Conservation (phyloP, 139 green algal species). For the Chlamydomonas sp. region DNA sequence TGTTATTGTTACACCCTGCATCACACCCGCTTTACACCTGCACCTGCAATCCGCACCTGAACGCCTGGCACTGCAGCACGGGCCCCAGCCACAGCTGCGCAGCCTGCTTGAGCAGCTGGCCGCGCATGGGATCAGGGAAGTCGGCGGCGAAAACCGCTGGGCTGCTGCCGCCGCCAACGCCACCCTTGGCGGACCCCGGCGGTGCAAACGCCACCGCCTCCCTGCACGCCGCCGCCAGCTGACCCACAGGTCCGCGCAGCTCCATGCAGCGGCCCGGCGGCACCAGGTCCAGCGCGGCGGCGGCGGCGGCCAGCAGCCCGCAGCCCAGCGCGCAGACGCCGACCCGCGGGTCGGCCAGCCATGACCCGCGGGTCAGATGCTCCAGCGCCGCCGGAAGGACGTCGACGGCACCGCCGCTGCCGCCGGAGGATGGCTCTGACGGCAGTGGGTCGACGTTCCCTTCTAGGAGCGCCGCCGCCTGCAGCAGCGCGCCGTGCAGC, state of each 20-base stretch:
- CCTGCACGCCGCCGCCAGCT: conserved; percentile 5
- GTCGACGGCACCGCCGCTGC: neutral
- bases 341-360: conserved; percentile 26
- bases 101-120: conserved; percentile 48
- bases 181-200: neutral
- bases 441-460: neutral
- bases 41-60: neutral
- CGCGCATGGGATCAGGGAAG: conserved; percentile 52
- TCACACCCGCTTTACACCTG: too few relatives aligned
- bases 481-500: conserved; percentile 73
- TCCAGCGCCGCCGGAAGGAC: conserved; percentile 5
- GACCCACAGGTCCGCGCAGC: neutral
- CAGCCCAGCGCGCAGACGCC: conserved; percentile 12
- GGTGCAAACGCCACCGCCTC: neutral
- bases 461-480: conserved; percentile 64
- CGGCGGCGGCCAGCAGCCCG: conserved; percentile 3
- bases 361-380: conserved; percentile 17
- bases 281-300: conserved; percentile 17
- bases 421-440: neutral
- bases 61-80: conserved; percentile 26
- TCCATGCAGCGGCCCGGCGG: conserved; percentile 16
- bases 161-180: neutral
- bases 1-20: too few relatives aligned
- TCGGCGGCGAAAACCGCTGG: neutral
- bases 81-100: conserved; percentile 48